Evolutionary conservation across 78 protist species (phyloP).

Genomic region (Polysphondylium violaceum): DNA sequence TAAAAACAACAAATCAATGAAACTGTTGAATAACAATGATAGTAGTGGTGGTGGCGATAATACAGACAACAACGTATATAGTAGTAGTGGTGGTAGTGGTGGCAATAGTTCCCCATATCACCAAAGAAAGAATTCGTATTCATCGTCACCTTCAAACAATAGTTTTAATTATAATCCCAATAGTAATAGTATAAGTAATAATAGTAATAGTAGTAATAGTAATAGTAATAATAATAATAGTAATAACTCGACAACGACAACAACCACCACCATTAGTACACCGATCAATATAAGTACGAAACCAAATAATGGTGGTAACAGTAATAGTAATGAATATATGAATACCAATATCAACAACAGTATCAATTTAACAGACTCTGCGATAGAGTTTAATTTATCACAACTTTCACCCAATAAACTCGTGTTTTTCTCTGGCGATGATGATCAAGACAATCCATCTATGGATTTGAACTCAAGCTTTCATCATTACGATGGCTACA

Average conservation of each 20-base stretch:
- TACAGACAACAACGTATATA: too few relatives aligned
- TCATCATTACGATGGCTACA: background rate
- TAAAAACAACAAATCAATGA: too few relatives aligned
- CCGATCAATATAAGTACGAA: too few relatives aligned
- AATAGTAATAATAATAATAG: background rate
- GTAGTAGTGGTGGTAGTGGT: slow-evolving; percentile 1
- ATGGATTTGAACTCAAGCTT: background rate
- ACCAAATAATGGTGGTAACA: background rate
- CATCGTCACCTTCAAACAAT: background rate
- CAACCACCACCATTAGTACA: background rate
- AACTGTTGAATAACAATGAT: too few relatives aligned
- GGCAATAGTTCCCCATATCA: background rate
- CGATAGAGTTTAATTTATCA: slow-evolving; percentile 1
- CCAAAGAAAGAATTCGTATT: too few relatives aligned
- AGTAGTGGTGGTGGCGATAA: background rate
- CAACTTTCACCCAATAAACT: slow-evolving; percentile 26
- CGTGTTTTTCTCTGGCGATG: background rate
- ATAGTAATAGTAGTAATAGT: background rate
- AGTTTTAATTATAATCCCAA: background rate
- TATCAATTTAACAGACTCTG: slow-evolving; percentile 3
- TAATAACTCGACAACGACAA: background rate
- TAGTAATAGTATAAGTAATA: background rate
- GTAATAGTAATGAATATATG: background rate
- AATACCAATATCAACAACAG: slow-evolving; percentile 17
- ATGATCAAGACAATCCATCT: background rate